Percentiles rank a stretch among this genome's conserved stretches.
phyloP scores from a whole-genome alignment of 805 yeast species.

The Maudiozyma barnettii region DNA sequence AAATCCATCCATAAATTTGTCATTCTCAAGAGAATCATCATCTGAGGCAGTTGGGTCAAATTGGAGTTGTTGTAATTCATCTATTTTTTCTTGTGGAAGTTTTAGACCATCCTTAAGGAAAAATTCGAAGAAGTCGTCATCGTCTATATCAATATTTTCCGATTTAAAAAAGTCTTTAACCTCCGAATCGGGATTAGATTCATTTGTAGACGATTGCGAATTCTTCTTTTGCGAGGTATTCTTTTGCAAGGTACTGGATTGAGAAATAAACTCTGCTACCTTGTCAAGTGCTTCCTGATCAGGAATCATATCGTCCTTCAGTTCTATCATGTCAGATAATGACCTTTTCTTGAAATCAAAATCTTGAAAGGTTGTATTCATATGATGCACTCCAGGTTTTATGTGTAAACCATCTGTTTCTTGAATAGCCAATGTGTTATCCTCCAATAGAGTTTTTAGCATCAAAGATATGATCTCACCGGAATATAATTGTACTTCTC shows the following conservation, averaged over 20 bases:
- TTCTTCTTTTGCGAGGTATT: too few species aligned
- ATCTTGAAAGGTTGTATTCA: background rate
- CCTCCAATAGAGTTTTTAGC: slow-evolving; percentile 4
- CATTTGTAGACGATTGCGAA: background rate
- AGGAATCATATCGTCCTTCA: too few species aligned
- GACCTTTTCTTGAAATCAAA: background rate
- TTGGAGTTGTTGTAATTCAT: slow-evolving; percentile 21
- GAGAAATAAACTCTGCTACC: too few species aligned
- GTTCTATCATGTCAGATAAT: background rate
- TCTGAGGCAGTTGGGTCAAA: slow-evolving; percentile 13
- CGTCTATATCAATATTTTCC: slow-evolving; percentile 41
- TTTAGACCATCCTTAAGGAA: slow-evolving; percentile 47
- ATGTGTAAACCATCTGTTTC: background rate
- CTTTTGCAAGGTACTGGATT: too few species aligned
- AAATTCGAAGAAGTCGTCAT: slow-evolving; percentile 62
- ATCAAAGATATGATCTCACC: slow-evolving; percentile 10
- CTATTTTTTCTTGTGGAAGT: slow-evolving; percentile 38
- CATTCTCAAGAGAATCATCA: slow-evolving; percentile 1
- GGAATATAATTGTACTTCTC: background rate
- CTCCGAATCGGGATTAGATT: slow-evolving; percentile 29
- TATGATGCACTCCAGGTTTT: background rate
- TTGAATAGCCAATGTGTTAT: background rate
- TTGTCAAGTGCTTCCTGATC: too few species aligned
- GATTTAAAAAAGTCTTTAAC: slow-evolving; percentile 24
- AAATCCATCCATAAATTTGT: background rate